Evolutionary conservation across 345 rosid species (phyloP), one percentile per base, ranked within the genome.

Genomic region (Turnera subulata): DNA sequence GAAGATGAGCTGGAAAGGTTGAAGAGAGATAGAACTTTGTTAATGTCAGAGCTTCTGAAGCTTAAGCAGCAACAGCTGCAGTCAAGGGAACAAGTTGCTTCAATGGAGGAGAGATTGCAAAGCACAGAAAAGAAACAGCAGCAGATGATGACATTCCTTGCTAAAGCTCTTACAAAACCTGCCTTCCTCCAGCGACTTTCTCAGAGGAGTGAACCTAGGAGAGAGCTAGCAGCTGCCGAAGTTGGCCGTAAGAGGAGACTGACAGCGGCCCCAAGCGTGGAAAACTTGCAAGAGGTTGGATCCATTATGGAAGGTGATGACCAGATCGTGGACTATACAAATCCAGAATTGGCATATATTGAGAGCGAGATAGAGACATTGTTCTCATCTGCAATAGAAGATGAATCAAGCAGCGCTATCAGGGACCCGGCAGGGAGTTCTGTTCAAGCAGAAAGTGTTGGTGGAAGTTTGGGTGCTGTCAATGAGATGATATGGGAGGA

Each of bases 81-180:
- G 35, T 84, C 91, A 3, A 72, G 72, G 62, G 80, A 50, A 39
- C 78, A 73, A 44, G 22, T 89, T 16, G 43, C 52, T 7, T 75
- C 74, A 1, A 78, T 89, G 88, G 88, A 83, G 73, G 68, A 70
- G 26, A 60, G 88, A 53, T 53, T 92, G 19, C 64, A 24, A 4
- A 24, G 56, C 50, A 78, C 89, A 10, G 95, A 84, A 76, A 80
- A 57, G 76, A 84, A 77, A 59, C 97, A 89, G 61, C 84, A 83
- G 23, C 94, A 86, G 29, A 83, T 82, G 69, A 71, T 80, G 89
- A 55, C 79, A 13, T 92, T 92, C 66, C 84, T 92, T 2, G 89
- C 95, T 0, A 89, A 79, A 66, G 82, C 85, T 1, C 69, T 89
- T 26, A 70, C 67, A 46, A 84, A 74, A 23, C 89, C 95, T 0